A percentile compares a stretch with the other conserved stretches of the same genome.
These are phyloP conservation scores for Rubia occidens DNA, from an alignment of 305 asterid genomes.

Conservation along the genomic window DNA sequence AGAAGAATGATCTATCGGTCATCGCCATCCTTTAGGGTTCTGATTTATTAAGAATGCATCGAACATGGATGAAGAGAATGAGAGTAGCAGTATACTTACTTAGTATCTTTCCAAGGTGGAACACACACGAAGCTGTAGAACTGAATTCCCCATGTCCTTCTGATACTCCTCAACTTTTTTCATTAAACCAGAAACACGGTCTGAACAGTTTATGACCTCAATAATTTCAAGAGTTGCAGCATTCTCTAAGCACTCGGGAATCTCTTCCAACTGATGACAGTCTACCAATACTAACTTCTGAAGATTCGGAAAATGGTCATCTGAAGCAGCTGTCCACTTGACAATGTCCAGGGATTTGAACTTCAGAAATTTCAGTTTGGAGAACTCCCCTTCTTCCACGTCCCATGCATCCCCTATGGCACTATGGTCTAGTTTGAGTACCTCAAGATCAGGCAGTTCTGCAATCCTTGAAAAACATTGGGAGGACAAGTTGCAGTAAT, in stretches of 20 bases:
- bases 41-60: too few species aligned
- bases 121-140: not conserved
- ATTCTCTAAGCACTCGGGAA: not conserved
- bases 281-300: not conserved
- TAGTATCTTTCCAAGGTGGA: not conserved
- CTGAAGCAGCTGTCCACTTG: not conserved
- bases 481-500: not conserved
- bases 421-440: not conserved
- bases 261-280: not conserved
- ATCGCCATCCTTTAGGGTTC: too few species aligned
- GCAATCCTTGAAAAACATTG: not conserved
- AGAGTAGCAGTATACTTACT: not conserved
- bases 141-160: slow-evolving; percentile 2
- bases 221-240: not conserved
- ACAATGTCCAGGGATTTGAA: not conserved
- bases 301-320: not conserved
- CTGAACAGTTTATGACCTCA: not conserved
- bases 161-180: not conserved
- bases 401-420: not conserved
- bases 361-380: not conserved
- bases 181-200: not conserved
- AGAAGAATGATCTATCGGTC: too few species aligned
- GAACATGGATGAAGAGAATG: too few species aligned
- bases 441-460: slow-evolving; percentile 2
- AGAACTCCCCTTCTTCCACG: not conserved